phyloP scores from a whole-genome alignment of 345 rosid species.

The Populus nigra region DNA sequence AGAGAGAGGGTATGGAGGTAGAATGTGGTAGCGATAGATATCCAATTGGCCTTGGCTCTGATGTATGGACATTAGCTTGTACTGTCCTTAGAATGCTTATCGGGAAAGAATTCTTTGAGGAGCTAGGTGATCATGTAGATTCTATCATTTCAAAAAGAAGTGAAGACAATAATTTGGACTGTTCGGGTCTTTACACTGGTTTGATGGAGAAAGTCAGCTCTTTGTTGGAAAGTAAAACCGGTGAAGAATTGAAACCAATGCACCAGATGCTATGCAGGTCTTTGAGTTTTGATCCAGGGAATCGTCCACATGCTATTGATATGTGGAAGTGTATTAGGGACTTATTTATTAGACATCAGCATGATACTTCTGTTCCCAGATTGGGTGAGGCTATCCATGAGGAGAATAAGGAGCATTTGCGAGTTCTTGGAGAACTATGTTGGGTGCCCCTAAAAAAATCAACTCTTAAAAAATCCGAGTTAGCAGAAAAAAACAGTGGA shows the following conservation, averaged over 20 bases:
- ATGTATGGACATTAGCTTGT: constrained; percentile 75
- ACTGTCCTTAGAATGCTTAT: constrained; percentile 52
- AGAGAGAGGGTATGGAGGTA: constrained; percentile 27
- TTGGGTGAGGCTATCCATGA: constrained; percentile 21
- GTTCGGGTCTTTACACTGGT: constrained; percentile 27
- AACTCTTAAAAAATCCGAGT: constrained; percentile 23
- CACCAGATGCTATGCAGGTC: constrained; percentile 47
- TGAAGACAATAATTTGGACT: constrained; percentile 32
- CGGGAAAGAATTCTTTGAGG: constrained; percentile 45
- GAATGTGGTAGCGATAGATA: constrained; percentile 24
- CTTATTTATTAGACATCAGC: constrained; percentile 40
- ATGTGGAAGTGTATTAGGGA: constrained; percentile 67
- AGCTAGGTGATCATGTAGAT: constrained; percentile 35
- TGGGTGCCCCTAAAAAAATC: constrained; percentile 20
- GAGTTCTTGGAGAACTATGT: constrained; percentile 60
- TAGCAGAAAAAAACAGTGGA: constrained; percentile 20
- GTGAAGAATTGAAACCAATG: constrained; percentile 35
- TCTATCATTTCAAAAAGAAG: constrained; percentile 19
- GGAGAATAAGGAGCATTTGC: constrained; percentile 34
- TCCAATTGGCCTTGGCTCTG: constrained; percentile 43
- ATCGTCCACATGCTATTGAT: constrained; percentile 53
- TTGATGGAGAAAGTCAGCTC: constrained; percentile 42
- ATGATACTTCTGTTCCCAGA: constrained; percentile 25
- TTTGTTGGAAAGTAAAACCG: constrained; percentile 35
- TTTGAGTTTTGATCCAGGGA: constrained; percentile 52